These are phyloP conservation scores for Globisporangium emineosum DNA, from an alignment of 352 stramenopile genomes.

Conservation along the genomic window DNA sequence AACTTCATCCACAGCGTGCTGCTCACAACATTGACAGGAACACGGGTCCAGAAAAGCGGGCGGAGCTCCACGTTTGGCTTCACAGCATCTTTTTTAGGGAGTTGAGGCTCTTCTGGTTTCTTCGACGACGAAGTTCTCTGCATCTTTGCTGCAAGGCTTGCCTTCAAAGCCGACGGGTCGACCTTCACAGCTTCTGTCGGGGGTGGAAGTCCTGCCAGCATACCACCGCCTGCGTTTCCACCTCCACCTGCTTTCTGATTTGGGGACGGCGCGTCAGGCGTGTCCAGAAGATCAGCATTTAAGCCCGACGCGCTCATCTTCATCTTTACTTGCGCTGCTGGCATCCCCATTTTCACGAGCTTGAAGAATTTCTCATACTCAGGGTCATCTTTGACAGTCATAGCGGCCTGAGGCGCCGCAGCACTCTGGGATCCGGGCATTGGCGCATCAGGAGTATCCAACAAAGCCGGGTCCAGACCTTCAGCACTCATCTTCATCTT, in stretches of 20 bases:
- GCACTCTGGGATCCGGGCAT: slow-evolving; percentile 46
- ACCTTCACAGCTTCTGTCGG: slow-evolving; percentile 67
- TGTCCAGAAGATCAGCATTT: slow-evolving; percentile 64
- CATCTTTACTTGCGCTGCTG: slow-evolving; percentile 90
- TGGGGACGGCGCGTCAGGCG: slow-evolving; percentile 63
- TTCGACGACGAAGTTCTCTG: slow-evolving; percentile 36
- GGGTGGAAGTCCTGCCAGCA: slow-evolving; percentile 59
- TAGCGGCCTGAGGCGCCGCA: slow-evolving; percentile 13
- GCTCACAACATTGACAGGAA: slow-evolving; percentile 84
- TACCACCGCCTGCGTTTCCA: slow-evolving; percentile 17
- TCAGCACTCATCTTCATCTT: slow-evolving; percentile 95
- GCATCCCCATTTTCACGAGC: slow-evolving; percentile 90
- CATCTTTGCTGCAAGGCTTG: slow-evolving; percentile 53
- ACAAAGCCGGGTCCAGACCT: slow-evolving; percentile 85
- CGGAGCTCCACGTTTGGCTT: slow-evolving; percentile 87
- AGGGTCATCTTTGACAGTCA: slow-evolving; percentile 92
- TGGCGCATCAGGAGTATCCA: slow-evolving; percentile 87
- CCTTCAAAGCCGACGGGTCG: slow-evolving; percentile 55
- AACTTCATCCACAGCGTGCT: slow-evolving; percentile 87
- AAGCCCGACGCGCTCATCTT: slow-evolving; percentile 85
- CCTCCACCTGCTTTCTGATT: slow-evolving; percentile 40
- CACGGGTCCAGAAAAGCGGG: slow-evolving; percentile 86
- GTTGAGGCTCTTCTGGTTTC: slow-evolving; percentile 57
- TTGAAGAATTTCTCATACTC: slow-evolving; percentile 96
- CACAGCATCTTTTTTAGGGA: slow-evolving; percentile 85